These are phyloP conservation scores for Wickerhamomyces sydowiorum DNA, from an alignment of 805 yeast genomes.

Conservation along the genomic window DNA sequence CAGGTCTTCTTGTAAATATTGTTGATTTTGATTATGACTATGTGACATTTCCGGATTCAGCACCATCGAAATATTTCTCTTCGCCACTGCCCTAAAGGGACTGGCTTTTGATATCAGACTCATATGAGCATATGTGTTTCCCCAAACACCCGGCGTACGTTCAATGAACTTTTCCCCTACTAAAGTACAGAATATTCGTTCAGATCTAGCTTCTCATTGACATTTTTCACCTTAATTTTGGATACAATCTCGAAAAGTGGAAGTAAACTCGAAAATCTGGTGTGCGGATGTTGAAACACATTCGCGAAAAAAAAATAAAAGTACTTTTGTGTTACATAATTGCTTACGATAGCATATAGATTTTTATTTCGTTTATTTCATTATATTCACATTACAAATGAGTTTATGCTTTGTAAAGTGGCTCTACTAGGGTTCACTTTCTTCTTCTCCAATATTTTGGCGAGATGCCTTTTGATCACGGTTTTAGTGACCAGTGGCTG, in stretches of 20 bases:
- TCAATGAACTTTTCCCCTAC: too few species aligned
- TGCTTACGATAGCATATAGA: not conserved
- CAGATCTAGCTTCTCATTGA: too few species aligned
- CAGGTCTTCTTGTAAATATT: not conserved
- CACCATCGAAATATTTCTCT: conserved; percentile 2
- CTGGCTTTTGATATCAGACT: not conserved
- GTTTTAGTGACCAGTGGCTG: conserved; percentile 37
- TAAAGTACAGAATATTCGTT: too few species aligned
- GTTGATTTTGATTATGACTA: not conserved
- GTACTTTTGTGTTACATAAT: not conserved
- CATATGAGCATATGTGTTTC: not conserved
- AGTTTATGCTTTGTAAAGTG: conserved; percentile 66
- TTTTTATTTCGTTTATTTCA: not conserved
- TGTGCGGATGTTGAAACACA: too few species aligned
- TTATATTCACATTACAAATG: conserved; percentile 39
- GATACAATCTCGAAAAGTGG: too few species aligned
- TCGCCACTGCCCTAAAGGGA: not conserved
- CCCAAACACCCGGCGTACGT: too few species aligned
- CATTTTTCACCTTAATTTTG: too few species aligned
- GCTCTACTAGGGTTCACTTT: conserved; percentile 72
- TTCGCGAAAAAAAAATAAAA: not conserved
- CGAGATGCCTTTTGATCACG: conserved; percentile 49
- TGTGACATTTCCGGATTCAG: not conserved
- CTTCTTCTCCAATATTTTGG: conserved; percentile 38
- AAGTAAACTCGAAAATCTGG: too few species aligned